Percentiles rank a stretch among this genome's conserved stretches.
phyloP scores from a whole-genome alignment of 2,329 filamentous ascomycete genomes.

The Madurella mycetomatis region DNA sequence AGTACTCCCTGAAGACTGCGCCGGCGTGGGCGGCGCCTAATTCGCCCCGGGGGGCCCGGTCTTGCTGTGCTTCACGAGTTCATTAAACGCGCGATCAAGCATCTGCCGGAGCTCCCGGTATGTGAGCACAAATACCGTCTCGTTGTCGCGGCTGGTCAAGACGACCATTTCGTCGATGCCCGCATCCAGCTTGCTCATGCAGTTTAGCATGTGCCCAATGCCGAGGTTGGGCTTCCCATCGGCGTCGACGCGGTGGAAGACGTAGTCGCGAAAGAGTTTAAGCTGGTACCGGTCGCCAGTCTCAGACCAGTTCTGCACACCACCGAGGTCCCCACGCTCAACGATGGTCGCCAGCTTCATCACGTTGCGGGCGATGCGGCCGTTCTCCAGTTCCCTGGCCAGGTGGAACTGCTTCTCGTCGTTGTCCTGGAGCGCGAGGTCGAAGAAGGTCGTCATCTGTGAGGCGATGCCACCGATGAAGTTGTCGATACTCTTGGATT shows the following conservation, averaged over 20 bases:
- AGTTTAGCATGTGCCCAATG: slow-evolving; percentile 79
- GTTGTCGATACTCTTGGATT: slow-evolving; percentile 70
- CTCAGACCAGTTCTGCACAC: slow-evolving; percentile 78
- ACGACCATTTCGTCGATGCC: slow-evolving; percentile 82
- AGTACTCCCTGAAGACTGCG: neutral
- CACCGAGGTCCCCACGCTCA: slow-evolving; percentile 80
- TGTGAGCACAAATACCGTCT: slow-evolving; percentile 80
- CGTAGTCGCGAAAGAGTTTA: slow-evolving; percentile 93
- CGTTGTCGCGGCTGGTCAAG: slow-evolving; percentile 83
- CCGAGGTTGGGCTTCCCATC: slow-evolving; percentile 80
- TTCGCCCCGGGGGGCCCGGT: slow-evolving; percentile 22
- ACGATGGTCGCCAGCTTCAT: slow-evolving; percentile 82
- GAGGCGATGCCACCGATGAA: slow-evolving; percentile 74
- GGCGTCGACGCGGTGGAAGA: slow-evolving; percentile 91
- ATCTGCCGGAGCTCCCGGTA: slow-evolving; percentile 82
- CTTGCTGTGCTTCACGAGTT: slow-evolving; percentile 47
- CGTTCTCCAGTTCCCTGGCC: slow-evolving; percentile 82
- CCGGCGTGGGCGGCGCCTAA: slow-evolving; percentile 6
- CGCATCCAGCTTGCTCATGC: slow-evolving; percentile 88
- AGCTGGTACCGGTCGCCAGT: slow-evolving; percentile 88
- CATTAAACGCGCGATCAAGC: slow-evolving; percentile 52
- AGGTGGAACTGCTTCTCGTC: slow-evolving; percentile 72
- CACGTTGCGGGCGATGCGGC: slow-evolving; percentile 72
- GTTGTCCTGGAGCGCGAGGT: slow-evolving; percentile 72
- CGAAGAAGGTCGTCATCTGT: slow-evolving; percentile 70